Conservation (phyloP, 2,329 filamentous ascomycete species). For the Ascochyta pisi region DNA sequence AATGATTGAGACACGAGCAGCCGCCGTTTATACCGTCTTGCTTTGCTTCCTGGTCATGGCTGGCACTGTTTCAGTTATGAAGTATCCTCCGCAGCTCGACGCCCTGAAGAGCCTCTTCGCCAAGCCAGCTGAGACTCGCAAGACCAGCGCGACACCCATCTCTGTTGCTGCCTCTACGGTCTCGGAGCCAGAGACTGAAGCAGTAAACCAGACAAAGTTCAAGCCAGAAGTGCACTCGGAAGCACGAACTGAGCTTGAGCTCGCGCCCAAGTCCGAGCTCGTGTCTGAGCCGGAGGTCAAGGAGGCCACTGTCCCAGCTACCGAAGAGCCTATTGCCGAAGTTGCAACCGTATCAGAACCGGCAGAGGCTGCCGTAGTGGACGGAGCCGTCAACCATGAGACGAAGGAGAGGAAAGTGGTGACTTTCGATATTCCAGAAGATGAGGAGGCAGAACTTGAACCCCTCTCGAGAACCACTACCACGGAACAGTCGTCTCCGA, state of each 20-base stretch:
- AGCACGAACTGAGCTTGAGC: slow-evolving; percentile 4
- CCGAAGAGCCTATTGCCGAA: slow-evolving; percentile 7
- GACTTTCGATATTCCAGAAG: slow-evolving; percentile 41
- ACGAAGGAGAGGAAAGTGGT: slow-evolving; percentile 44
- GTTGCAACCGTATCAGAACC: slow-evolving; percentile 9
- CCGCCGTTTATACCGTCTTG: slow-evolving; percentile 19
- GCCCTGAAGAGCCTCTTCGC: slow-evolving; percentile 25
- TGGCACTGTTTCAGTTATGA: slow-evolving; percentile 23
- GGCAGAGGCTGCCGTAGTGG: slow-evolving; percentile 12
- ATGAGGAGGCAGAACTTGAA: slow-evolving; percentile 40
- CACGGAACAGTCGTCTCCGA: slow-evolving; percentile 33
- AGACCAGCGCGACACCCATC: slow-evolving; percentile 15
- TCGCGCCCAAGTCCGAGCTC: slow-evolving; percentile 1
- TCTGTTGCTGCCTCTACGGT: slow-evolving; percentile 12
- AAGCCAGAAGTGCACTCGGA: slow-evolving; percentile 1
- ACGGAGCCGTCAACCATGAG: slow-evolving; percentile 22
- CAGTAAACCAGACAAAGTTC: background rate
- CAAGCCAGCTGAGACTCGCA: slow-evolving; percentile 19
- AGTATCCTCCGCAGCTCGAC: slow-evolving; percentile 21
- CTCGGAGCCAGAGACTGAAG: slow-evolving; percentile 1
- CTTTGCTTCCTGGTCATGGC: slow-evolving; percentile 21
- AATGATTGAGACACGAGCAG: slow-evolving; percentile 22
- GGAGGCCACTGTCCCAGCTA: slow-evolving; percentile 8
- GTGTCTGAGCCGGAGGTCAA: background rate
- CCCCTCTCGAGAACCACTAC: slow-evolving; percentile 45